A percentile compares a stretch with the other conserved stretches of the same genome.
phyloP scores from a whole-genome alignment of 768 basidiomycete species.

The Rhodotorula taiwanensis region DNA sequence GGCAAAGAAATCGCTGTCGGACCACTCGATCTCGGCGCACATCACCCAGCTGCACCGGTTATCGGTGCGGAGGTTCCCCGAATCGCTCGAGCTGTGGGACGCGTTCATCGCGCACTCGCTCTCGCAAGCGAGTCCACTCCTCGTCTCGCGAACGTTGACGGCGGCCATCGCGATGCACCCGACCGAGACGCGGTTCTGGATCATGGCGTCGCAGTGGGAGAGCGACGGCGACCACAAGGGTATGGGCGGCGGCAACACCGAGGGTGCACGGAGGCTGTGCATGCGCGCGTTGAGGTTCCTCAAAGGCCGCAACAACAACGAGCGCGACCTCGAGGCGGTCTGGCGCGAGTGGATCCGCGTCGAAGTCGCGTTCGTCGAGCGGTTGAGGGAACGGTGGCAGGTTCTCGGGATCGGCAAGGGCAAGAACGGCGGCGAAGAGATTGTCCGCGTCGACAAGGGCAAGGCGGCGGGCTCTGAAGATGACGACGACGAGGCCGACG shows the following conservation, averaged over 20 bases:
- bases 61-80: constrained; percentile 35
- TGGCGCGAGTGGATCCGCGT: constrained; percentile 40
- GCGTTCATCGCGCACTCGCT: constrained; percentile 37
- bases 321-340: constrained; percentile 6
- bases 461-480: constrained; percentile 4
- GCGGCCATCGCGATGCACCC: constrained; percentile 39
- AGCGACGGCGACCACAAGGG: constrained; percentile 36
- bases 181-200: constrained; percentile 34
- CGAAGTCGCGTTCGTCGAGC: constrained; percentile 38
- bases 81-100: constrained; percentile 36
- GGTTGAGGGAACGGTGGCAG: constrained; percentile 25
- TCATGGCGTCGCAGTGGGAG: constrained; percentile 40
- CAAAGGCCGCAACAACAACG: constrained; percentile 24
- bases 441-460: constrained; percentile 14
- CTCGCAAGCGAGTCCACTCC: constrained; percentile 25
- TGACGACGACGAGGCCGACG: constrained; percentile 38
- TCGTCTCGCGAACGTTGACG: constrained; percentile 36
- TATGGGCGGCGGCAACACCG: constrained; percentile 40
- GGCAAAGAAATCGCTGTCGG: constrained; percentile 33
- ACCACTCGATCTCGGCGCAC: constrained; percentile 39
- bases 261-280: constrained; percentile 36
- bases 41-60: constrained; percentile 38
- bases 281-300: constrained; percentile 40
- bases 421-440: constrained; percentile 10
- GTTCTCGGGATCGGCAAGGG: constrained; percentile 36